Conservation (phyloP, 1,284 basidiomycete species). For the Pseudozyma hubeiensis region DNA sequence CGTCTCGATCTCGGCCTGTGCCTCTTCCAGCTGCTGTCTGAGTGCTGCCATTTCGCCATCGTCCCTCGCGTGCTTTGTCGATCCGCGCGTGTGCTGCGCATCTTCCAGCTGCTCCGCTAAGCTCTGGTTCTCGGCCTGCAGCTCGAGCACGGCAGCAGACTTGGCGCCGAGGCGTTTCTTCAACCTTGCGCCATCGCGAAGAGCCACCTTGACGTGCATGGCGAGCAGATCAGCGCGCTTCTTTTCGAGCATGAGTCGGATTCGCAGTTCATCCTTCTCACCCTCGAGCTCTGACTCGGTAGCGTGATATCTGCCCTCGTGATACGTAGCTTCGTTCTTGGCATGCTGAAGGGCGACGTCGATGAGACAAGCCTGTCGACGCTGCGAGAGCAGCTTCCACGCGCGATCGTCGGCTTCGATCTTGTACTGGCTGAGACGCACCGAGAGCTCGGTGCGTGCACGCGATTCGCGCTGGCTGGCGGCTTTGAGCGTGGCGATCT, state of each 20-base stretch:
- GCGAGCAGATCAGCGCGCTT: constrained; percentile 45
- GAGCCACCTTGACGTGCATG: constrained; percentile 22
- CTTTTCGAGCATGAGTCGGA: constrained; percentile 45
- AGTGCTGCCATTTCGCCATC: constrained; percentile 4
- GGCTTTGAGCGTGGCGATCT: constrained; percentile 20
- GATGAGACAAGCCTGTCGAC: constrained; percentile 23
- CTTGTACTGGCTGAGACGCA: constrained; percentile 42
- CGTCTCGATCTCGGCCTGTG: constrained; percentile 31
- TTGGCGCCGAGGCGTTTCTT: constrained; percentile 31
- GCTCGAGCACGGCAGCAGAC: constrained; percentile 18
- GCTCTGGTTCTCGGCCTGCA: constrained; percentile 32
- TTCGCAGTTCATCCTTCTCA: constrained; percentile 38
- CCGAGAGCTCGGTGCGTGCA: constrained; percentile 25
- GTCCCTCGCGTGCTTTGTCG: not conserved
- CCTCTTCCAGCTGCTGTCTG: constrained; percentile 22
- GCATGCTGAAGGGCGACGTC: constrained; percentile 37
- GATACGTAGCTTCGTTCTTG: constrained; percentile 43
- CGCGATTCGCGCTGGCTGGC: constrained; percentile 28
- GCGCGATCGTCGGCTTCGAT: constrained; percentile 44
- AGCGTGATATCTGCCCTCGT: constrained; percentile 31
- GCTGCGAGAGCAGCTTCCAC: constrained; percentile 35
- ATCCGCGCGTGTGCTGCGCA: constrained; percentile 13
- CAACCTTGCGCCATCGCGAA: constrained; percentile 20
- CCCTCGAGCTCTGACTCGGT: constrained; percentile 29
- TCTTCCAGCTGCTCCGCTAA: constrained; percentile 23